Conservation (phyloP, 2,329 filamentous ascomycete genomes). For the Aspergillus tubingensis region DNA sequence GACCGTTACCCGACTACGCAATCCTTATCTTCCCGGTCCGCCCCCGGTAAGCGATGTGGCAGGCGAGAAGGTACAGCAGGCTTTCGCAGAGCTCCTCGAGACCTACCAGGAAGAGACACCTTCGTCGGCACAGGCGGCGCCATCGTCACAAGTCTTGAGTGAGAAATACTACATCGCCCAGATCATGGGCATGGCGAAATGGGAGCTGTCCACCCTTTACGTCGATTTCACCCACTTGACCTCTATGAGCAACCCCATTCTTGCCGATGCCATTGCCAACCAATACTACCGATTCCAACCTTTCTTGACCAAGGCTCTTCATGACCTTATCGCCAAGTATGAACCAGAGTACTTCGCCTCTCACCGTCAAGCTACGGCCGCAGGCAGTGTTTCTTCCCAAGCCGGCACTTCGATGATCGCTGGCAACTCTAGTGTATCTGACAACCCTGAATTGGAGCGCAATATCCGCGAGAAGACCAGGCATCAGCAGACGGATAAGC, state of each 20-base stretch:
- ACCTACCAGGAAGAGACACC: conserved; percentile 60
- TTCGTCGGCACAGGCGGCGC: conserved; percentile 53
- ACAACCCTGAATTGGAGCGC: conserved; percentile 55
- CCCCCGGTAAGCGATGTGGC: conserved; percentile 62
- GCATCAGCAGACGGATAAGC: conserved; percentile 94
- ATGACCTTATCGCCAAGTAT: conserved; percentile 92
- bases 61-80: conserved; percentile 62
- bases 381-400: conserved; percentile 64
- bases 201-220: conserved; percentile 65
- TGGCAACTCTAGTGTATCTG: conserved; percentile 63
- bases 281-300: conserved; percentile 96
- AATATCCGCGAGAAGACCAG: conserved; percentile 69
- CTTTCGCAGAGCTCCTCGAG: conserved; percentile 66
- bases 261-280: conserved; percentile 82
- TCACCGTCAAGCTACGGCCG: conserved; percentile 70
- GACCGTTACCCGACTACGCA: conserved; percentile 50
- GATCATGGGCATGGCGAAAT: conserved; percentile 63
- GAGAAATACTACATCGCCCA: conserved; percentile 69
- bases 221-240: conserved; percentile 76
- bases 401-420: conserved; percentile 66
- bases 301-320: conserved; percentile 82
- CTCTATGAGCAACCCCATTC: conserved; percentile 72
- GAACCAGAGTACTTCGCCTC: conserved; percentile 92
- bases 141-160: conserved; percentile 57
- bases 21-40: conserved; percentile 55